These are phyloP conservation scores for Metschnikowia dekortorum DNA, from an alignment of 805 yeast genomes.

Conservation along the genomic window DNA sequence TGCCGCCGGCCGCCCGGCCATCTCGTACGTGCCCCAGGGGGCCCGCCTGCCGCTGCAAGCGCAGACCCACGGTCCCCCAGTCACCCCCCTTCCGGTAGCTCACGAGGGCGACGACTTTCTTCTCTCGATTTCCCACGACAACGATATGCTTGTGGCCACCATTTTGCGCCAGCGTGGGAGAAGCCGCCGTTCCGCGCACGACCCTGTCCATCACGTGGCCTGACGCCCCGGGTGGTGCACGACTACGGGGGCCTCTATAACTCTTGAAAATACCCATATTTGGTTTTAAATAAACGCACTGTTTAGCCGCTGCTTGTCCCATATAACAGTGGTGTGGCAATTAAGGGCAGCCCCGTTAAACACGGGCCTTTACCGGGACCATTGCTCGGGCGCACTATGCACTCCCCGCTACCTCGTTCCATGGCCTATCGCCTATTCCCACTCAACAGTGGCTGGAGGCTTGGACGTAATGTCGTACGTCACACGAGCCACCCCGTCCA, in stretches of 20 bases:
- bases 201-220: too few species aligned
- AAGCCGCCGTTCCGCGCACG: not conserved
- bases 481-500: constrained; percentile 97
- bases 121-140: constrained; percentile 62
- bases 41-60: too few species aligned
- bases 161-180: constrained; percentile 40
- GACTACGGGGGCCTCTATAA: too few species aligned
- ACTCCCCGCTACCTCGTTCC: too few species aligned
- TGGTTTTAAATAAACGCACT: too few species aligned
- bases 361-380: too few species aligned
- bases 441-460: constrained; percentile 99
- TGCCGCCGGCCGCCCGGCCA: constrained; percentile 43
- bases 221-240: too few species aligned
- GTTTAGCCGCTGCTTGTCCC: too few species aligned
- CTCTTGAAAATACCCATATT: too few species aligned
- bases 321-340: too few species aligned
- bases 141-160: constrained; percentile 51
- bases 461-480: constrained; percentile 97
- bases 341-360: too few species aligned
- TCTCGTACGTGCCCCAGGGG: constrained; percentile 18
- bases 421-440: constrained; percentile 61
- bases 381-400: too few species aligned
- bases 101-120: constrained; percentile 43
- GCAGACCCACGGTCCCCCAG: not conserved
- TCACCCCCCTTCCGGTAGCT: not conserved